Conservation (phyloP, 371 early-diverging fungal species). For the Lichtheimia ornata region DNA sequence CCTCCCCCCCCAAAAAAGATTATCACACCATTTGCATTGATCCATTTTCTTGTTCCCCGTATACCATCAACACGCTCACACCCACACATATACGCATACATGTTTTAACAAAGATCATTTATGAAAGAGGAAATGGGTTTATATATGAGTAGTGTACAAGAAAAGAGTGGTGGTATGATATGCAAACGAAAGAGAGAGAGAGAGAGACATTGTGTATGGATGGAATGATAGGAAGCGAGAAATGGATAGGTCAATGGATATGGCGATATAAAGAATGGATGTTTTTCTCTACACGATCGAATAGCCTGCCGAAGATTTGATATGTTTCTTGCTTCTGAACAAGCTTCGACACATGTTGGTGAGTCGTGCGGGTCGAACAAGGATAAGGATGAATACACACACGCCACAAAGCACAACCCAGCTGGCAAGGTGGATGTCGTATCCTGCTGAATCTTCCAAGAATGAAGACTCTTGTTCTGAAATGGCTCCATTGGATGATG, state of each 20-base stretch:
- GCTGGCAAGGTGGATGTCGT: constrained; percentile 1
- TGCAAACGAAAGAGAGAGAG: no score
- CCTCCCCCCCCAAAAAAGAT: not conserved
- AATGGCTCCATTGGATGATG: not conserved
- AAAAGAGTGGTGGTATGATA: no score
- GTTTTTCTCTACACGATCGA: constrained; percentile 4
- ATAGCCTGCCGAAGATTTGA: constrained; percentile 2
- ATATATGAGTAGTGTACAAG: no score
- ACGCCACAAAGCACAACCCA: constrained; percentile 7
- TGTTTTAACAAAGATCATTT: no score
- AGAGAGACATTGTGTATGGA: no score
- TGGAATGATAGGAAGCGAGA: no score
- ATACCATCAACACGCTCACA: no score
- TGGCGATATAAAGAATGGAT: not conserved
- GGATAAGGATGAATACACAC: constrained; percentile 8
- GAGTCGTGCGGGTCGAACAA: constrained; percentile 11
- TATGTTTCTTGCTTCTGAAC: not conserved
- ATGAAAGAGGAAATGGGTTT: no score
- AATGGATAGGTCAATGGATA: not conserved
- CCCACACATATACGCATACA: no score
- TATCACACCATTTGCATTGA: no score
- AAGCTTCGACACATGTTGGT: not conserved
- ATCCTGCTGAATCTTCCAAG: not conserved
- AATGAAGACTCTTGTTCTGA: not conserved
- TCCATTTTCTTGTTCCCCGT: no score